Base-by-base conservation (phyloP, 768 basidiomycete genomes). In the Lentinus brumalis region DNA sequence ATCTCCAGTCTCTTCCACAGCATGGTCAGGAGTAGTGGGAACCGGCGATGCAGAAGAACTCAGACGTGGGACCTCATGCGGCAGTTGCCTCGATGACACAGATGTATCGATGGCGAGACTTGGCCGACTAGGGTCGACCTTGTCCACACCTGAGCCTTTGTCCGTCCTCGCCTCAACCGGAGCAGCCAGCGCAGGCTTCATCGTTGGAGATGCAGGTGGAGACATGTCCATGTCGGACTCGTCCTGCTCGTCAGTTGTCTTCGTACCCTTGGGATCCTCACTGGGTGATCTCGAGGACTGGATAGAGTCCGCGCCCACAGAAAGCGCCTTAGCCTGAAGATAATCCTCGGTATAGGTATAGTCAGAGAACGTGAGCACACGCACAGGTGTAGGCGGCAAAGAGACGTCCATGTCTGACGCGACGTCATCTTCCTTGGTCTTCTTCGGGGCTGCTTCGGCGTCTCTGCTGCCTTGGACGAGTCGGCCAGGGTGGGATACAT, bases 211-310 rank as follows among this genome's bases (percentile, higher is more conserved):
- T 50, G 57, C 57, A 47, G 57, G 57, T 50, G 62, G 62, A 40
- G 57, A 63, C 62, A 59, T 63, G 30, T 63, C 62, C 57, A 67
- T 64, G 51, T 67, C 66, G 5, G 60, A 64, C 16, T 63, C 65
- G 4, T 53, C 65, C 9, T 32, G 21, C 7, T 52, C 50, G 35
- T 35, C n/a, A 5, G 31, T 9, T 21, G 16, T 21, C 44, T 45
- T 45, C 29, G 26, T 12, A 10, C 12, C 46, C 18, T 49, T 29
- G 18, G 46, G 21, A 11, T 18, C 46, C 21, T 49, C 21, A 9
- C 12, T 26, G 26, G 50, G 31, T 15, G 50, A 39, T 32, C 38
- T 15, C 10, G 50, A 52, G 6, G 50, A 52, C 15, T n/a, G 5
- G 30, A 52, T 52, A 9, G 50, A 52, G 9, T 52, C 50, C 21